phyloP scores from a whole-genome alignment of 1,139 yeast genomes.

The Yamadazyma buinensis region DNA sequence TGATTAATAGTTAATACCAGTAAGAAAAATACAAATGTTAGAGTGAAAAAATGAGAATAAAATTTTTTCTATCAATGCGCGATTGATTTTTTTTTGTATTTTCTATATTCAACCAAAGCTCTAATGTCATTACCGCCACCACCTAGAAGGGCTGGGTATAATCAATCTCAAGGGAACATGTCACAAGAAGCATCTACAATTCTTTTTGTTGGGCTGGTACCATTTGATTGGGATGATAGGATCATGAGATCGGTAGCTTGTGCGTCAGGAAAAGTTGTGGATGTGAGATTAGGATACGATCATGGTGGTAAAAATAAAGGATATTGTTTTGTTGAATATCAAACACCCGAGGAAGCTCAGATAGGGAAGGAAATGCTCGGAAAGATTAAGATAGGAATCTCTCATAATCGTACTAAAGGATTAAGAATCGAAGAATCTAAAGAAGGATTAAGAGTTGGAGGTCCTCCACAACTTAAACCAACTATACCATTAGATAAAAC shows the following conservation, averaged over 20 bases:
- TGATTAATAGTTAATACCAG: too few relatives aligned
- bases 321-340: slow-evolving; percentile 60
- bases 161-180: neutral
- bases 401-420: slow-evolving; percentile 22
- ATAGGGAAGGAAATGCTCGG: slow-evolving; percentile 41
- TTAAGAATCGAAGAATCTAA: slow-evolving; percentile 58
- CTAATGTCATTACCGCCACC: slow-evolving; percentile 1
- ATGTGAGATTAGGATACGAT: slow-evolving; percentile 60
- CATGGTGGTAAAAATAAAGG: slow-evolving; percentile 63
- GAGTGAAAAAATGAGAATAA: too few relatives aligned
- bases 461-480: slow-evolving; percentile 33
- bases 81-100: too few relatives aligned
- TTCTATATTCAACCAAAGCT: too few relatives aligned
- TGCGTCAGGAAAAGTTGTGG: slow-evolving; percentile 61
- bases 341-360: slow-evolving; percentile 47
- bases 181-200: slow-evolving; percentile 25
- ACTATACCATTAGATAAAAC: slow-evolving; percentile 39
- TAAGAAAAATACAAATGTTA: too few relatives aligned
- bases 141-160: neutral
- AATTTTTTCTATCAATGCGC: too few relatives aligned
- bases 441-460: slow-evolving; percentile 47
- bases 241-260: slow-evolving; percentile 56
- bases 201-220: slow-evolving; percentile 58
- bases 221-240: slow-evolving; percentile 62
- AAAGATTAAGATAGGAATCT: slow-evolving; percentile 35